phyloP scores from a whole-genome alignment of 495 filamentous ascomycete genomes.

The Neurospora sp. region DNA sequence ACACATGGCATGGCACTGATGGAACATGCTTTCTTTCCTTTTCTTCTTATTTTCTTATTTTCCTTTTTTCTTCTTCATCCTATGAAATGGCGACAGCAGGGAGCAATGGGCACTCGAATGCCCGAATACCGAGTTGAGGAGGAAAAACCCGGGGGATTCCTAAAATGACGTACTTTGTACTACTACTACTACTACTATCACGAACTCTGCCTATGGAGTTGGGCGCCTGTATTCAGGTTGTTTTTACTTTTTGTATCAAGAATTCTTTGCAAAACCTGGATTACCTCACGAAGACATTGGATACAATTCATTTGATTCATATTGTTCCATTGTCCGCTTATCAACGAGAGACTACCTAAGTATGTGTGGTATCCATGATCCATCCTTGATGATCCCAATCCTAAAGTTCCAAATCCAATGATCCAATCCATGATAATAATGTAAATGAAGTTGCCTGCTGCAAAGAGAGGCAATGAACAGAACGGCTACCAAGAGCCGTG shows the following conservation, averaged over 20 bases:
- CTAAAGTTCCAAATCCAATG: not conserved
- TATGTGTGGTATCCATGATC: not conserved
- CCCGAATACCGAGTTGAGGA: not conserved
- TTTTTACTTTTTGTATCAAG: not conserved
- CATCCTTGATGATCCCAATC: not conserved
- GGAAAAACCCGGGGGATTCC: not conserved
- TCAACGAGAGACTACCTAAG: not conserved
- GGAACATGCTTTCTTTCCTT: too few species aligned
- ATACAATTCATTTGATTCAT: not conserved
- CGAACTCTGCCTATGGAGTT: not conserved
- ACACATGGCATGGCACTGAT: too few species aligned
- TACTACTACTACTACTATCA: not conserved
- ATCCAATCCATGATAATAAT: not conserved
- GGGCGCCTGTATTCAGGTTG: not conserved
- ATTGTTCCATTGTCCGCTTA: not conserved
- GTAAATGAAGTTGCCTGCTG: not conserved
- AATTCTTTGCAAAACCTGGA: too few species aligned
- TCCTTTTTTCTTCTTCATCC: not conserved
- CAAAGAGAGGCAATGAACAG: not conserved
- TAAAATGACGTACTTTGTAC: not conserved
- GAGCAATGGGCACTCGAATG: not conserved
- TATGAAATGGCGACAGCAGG: not conserved
- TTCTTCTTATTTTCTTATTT: not conserved
- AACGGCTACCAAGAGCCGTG: not conserved
- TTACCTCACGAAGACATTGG: too few species aligned